These are phyloP conservation scores for Mucor racemosus DNA, from an alignment of 371 early-diverging fungal genomes.

Conservation along the genomic window DNA sequence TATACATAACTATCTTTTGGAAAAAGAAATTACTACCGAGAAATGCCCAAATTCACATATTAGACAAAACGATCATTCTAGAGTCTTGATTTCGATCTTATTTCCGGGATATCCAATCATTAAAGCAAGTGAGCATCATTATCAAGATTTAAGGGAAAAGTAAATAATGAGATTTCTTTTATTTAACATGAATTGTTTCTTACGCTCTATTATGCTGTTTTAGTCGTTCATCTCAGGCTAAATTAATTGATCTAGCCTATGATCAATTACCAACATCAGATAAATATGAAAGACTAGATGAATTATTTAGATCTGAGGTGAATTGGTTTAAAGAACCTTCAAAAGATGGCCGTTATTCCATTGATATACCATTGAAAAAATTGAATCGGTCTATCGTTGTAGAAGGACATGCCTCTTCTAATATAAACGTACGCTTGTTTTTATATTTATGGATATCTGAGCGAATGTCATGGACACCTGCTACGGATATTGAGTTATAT, in stretches of 20 bases:
- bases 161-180: not conserved
- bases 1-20: conserved; percentile 28
- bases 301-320: conserved; percentile 27
- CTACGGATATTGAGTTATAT: conserved; percentile 6
- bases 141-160: conserved; percentile 27
- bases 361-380: conserved; percentile 25
- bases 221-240: conserved; percentile 20
- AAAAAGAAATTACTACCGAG: conserved; percentile 22
- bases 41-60: conserved; percentile 26
- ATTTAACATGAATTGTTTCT: no score
- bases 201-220: not conserved
- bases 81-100: conserved; percentile 32
- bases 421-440: conserved; percentile 35
- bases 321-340: conserved; percentile 16
- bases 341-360: not conserved
- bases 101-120: conserved; percentile 41
- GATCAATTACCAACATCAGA: conserved; percentile 41
- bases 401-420: conserved; percentile 31
- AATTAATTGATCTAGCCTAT: conserved; percentile 34
- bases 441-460: conserved; percentile 42
- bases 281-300: conserved; percentile 39
- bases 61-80: conserved; percentile 26
- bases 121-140: conserved; percentile 35
- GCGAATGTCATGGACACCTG: conserved; percentile 29
- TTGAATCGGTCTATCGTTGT: conserved; percentile 17